Percentiles rank a stretch among this genome's conserved stretches.
These are phyloP conservation scores for Peronosclerospora sorghi DNA, from an alignment of 352 stramenopile genomes.

Conservation along the genomic window DNA sequence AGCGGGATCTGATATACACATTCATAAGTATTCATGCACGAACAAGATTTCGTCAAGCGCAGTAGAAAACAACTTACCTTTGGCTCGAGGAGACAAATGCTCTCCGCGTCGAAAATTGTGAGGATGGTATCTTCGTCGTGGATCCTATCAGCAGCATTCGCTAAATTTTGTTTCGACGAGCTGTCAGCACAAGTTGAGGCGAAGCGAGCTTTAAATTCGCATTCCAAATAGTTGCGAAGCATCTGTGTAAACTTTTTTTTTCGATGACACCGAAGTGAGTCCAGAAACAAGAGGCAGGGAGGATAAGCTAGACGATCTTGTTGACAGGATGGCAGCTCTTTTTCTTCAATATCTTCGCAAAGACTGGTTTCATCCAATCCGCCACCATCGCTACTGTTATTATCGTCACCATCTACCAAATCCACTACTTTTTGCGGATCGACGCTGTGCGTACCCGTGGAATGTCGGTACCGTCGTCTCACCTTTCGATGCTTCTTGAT, in stretches of 20 bases:
- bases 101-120: constrained; percentile 40
- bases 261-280: constrained; percentile 90
- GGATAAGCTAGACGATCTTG: constrained; percentile 29
- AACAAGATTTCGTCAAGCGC: not conserved
- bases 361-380: not conserved
- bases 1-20: constrained; percentile 60
- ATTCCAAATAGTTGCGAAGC: constrained; percentile 83
- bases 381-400: not conserved
- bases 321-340: constrained; percentile 33
- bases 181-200: constrained; percentile 8
- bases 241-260: constrained; percentile 81
- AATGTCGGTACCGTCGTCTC: not conserved
- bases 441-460: not conserved
- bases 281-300: constrained; percentile 88
- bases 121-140: constrained; percentile 18
- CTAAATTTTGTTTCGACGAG: not conserved
- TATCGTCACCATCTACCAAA: constrained; percentile 16
- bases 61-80: constrained; percentile 40
- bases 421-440: constrained; percentile 21
- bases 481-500: constrained; percentile 33
- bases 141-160: not conserved
- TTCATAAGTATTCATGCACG: not conserved
- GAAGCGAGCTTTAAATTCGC: constrained; percentile 46
- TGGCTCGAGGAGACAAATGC: constrained; percentile 49
- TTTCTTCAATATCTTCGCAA: constrained; percentile 21